Conservation (phyloP, 1,284 basidiomycete genomes). For the Ceratobasidium sp. region DNA sequence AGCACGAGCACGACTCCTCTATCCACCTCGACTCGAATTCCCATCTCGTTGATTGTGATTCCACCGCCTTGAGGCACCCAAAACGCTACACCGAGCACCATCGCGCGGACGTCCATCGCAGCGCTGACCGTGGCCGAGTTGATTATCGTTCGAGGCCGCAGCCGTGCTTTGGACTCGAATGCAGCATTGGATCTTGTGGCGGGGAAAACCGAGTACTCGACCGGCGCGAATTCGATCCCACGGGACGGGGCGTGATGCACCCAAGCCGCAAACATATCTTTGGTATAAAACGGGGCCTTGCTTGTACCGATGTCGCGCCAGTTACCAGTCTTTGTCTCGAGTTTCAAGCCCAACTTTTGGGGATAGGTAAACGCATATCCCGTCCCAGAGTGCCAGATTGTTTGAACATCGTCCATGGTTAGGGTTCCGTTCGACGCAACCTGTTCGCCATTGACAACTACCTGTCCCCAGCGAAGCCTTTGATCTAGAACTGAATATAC, state of each 20-base stretch:
- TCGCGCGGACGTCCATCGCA: slow-evolving; percentile 44
- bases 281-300: slow-evolving; percentile 56
- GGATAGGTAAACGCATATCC: slow-evolving; percentile 53
- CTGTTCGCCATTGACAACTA: slow-evolving; percentile 55
- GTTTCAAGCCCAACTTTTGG: neutral
- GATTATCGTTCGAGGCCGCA: slow-evolving; percentile 4
- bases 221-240: too few species aligned
- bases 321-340: slow-evolving; percentile 58
- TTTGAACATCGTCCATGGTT: slow-evolving; percentile 48
- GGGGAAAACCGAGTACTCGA: slow-evolving; percentile 65
- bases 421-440: slow-evolving; percentile 45
- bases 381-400: slow-evolving; percentile 65
- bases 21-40: neutral
- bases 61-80: neutral
- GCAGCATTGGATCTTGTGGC: slow-evolving; percentile 42
- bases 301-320: slow-evolving; percentile 71
- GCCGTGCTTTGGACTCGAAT: slow-evolving; percentile 8
- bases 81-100: neutral
- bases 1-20: neutral
- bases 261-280: slow-evolving; percentile 68
- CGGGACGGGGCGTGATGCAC: too few species aligned
- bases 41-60: neutral
- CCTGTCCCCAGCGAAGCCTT: slow-evolving; percentile 54
- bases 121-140: slow-evolving; percentile 19
- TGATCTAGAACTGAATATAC: slow-evolving; percentile 72